Conservation (phyloP, 441 rosid genomes). For the Eutrema salsugineum region DNA sequence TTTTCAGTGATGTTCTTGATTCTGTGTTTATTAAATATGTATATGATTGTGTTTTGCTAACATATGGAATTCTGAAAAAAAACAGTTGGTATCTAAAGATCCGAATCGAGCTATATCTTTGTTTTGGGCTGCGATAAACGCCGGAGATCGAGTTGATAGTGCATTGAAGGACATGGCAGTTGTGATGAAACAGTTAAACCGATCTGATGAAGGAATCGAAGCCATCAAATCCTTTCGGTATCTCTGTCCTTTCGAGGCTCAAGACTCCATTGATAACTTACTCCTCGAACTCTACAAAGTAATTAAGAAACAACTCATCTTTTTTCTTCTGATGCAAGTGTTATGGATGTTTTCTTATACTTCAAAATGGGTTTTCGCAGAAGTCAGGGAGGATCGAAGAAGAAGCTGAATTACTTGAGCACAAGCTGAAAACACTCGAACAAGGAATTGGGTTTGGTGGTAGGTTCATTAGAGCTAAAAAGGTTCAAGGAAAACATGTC, state of each 20-base stretch:
- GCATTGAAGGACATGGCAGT: conserved; percentile 94
- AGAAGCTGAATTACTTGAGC: conserved; percentile 71
- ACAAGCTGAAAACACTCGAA: conserved; percentile 58
- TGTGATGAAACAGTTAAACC: conserved; percentile 80
- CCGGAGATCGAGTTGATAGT: conserved; percentile 86
- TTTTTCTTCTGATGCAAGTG: neutral
- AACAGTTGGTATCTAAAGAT: conserved; percentile 75
- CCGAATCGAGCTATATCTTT: conserved; percentile 70
- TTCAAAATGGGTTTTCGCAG: conserved; percentile 31
- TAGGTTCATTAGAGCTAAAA: conserved; percentile 50
- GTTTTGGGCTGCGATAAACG: conserved; percentile 94
- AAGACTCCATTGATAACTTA: conserved; percentile 80
- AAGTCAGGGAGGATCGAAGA: conserved; percentile 78
- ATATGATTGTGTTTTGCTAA: neutral
- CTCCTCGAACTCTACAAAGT: conserved; percentile 90
- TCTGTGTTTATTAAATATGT: neutral
- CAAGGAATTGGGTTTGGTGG: conserved; percentile 56
- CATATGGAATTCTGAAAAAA: neutral
- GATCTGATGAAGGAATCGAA: conserved; percentile 89
- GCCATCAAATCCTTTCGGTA: conserved; percentile 87
- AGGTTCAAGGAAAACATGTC: conserved; percentile 75
- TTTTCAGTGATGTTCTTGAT: neutral
- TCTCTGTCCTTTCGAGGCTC: conserved; percentile 72
- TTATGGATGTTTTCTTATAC: neutral
- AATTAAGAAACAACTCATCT: neutral